These are phyloP conservation scores for Chlamydomonas urium DNA, from an alignment of 139 green algal genomes.

Conservation along the genomic window DNA sequence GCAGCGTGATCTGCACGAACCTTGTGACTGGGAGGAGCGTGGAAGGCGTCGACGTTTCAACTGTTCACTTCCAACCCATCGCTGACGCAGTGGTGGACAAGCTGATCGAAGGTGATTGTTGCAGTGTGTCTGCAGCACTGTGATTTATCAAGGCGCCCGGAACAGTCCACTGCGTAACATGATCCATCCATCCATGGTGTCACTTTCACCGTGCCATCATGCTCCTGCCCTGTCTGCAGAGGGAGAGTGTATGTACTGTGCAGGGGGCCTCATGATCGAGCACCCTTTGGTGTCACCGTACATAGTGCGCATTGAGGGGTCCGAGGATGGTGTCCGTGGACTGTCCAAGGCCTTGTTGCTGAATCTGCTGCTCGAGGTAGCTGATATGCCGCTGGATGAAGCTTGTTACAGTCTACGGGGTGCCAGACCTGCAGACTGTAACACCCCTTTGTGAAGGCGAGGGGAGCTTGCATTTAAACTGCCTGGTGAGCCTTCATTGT, in stretches of 20 bases:
- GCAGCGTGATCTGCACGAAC: conserved; percentile 60
- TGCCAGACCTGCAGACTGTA: no score
- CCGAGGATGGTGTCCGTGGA: conserved; percentile 70
- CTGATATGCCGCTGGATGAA: no score
- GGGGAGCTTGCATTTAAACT: no score
- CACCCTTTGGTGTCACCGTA: conserved; percentile 54
- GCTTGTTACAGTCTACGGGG: no score
- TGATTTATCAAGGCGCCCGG: no score
- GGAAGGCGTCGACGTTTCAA: conserved; percentile 1
- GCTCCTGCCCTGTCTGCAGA: no score
- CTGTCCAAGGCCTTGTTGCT: conserved; percentile 53
- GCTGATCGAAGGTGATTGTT: conserved; percentile 8
- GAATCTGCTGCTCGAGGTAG: conserved; percentile 44
- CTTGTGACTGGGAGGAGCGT: conserved; percentile 33
- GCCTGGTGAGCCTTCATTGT: no score
- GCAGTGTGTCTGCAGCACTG: no score
- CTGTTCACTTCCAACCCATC: conserved; percentile 6
- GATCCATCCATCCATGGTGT: no score
- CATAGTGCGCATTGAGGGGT: conserved; percentile 54
- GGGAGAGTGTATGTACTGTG: conserved; percentile 62
- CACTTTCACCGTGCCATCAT: no score
- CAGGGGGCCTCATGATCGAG: conserved; percentile 79
- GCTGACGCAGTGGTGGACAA: conserved; percentile 7
- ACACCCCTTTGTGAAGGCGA: no score
- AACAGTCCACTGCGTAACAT: no score